Conservation (phyloP, 2,329 filamentous ascomycete genomes). For the Fusarium cicatricum region DNA sequence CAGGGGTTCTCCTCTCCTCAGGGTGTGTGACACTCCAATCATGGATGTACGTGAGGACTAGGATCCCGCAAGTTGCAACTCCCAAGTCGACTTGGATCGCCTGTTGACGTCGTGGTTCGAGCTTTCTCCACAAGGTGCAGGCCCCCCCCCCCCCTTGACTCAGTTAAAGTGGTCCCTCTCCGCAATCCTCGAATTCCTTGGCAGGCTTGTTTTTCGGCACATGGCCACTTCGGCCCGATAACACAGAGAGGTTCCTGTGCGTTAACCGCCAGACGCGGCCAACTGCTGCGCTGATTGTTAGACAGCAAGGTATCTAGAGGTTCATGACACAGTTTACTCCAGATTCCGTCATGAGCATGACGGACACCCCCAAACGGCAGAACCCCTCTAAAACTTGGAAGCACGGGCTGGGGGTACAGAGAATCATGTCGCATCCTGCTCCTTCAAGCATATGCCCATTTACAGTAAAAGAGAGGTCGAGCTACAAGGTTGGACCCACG, state of each 20-base stretch:
- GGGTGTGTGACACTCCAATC: background rate
- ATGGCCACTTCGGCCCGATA: conserved; percentile 30
- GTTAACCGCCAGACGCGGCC: conserved; percentile 10
- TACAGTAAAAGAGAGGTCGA: background rate
- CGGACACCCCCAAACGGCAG: too few species aligned
- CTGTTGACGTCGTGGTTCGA: conserved; percentile 11
- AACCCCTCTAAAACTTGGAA: background rate
- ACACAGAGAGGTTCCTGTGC: conserved; percentile 2
- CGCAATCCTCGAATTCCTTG: conserved; percentile 14
- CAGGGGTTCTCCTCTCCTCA: too few species aligned
- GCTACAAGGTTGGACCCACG: background rate
- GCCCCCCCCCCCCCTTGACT: background rate
- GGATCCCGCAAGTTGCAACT: background rate
- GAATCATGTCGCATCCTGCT: background rate
- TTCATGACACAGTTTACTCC: too few species aligned
- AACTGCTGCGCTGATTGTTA: background rate
- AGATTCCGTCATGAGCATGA: too few species aligned
- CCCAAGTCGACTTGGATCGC: background rate
- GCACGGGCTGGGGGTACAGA: too few species aligned
- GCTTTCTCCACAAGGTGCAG: conserved; percentile 7
- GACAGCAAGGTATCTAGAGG: background rate
- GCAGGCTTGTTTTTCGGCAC: conserved; percentile 29
- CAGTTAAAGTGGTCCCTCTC: conserved; percentile 6
- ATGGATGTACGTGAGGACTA: background rate
- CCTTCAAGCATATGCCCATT: background rate